Evolutionary conservation across 306 rosid genomes (phyloP).

Genomic region (Sicyos baderoa): DNA sequence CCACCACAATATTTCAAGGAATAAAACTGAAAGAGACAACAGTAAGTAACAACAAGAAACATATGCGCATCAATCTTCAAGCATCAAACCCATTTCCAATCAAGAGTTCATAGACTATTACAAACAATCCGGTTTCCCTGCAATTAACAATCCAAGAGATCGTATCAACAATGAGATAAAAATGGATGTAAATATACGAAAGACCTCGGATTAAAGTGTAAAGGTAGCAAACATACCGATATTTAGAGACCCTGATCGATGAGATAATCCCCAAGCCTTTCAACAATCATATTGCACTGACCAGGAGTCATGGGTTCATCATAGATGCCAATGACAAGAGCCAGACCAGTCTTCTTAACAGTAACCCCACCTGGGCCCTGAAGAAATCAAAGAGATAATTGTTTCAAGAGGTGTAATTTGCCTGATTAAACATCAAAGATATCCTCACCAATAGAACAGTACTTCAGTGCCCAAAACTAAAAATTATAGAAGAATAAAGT

Average conservation of each 20-base stretch:
- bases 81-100: slow-evolving; percentile 47
- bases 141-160: slow-evolving; percentile 39
- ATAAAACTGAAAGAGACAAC: slow-evolving; percentile 31
- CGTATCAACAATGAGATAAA: background rate
- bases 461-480: background rate
- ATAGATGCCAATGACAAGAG: slow-evolving; percentile 58
- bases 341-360: slow-evolving; percentile 46
- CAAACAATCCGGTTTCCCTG: slow-evolving; percentile 32
- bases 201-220: background rate
- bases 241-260: slow-evolving; percentile 52
- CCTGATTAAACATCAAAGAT: too few species aligned
- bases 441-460: background rate
- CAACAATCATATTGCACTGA: slow-evolving; percentile 48
- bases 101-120: background rate
- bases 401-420: background rate
- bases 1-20: slow-evolving; percentile 22
- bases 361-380: slow-evolving; percentile 79
- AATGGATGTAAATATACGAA: background rate
- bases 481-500: background rate
- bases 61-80: slow-evolving; percentile 48
- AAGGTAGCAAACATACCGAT: background rate
- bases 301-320: slow-evolving; percentile 72
- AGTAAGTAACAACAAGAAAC: too few species aligned
- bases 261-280: slow-evolving; percentile 74
- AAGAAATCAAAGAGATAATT: slow-evolving; percentile 10